Conservation (phyloP, 1,139 yeast species). For the Scheffersomyces stambukii region DNA sequence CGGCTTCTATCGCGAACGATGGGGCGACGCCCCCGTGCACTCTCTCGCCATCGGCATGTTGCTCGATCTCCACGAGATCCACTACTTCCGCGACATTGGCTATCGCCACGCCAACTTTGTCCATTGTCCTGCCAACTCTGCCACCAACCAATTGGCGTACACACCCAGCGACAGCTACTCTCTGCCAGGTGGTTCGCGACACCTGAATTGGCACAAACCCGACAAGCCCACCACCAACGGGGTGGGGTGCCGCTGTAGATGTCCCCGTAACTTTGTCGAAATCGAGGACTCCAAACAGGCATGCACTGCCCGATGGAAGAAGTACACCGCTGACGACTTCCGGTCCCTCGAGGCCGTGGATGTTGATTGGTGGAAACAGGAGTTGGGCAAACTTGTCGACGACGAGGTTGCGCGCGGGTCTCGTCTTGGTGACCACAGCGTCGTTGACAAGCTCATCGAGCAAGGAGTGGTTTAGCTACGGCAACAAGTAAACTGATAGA, state of each 20-base stretch:
- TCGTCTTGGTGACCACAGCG: constrained; percentile 19
- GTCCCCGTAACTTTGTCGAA: constrained; percentile 54
- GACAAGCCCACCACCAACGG: constrained; percentile 51
- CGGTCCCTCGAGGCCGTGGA: constrained; percentile 19
- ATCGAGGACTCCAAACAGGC: constrained; percentile 52
- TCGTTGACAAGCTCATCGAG: background rate
- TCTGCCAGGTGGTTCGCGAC: too few species aligned
- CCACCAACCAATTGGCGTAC: constrained; percentile 45
- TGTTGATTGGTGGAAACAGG: constrained; percentile 31
- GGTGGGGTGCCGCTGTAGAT: constrained; percentile 81
- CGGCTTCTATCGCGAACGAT: constrained; percentile 82
- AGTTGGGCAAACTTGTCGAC: constrained; percentile 25
- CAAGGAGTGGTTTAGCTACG: too few species aligned
- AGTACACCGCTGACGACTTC: constrained; percentile 33
- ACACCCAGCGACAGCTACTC: constrained; percentile 16
- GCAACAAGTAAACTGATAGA: too few species aligned
- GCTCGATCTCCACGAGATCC: constrained; percentile 62
- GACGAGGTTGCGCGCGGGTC: constrained; percentile 23
- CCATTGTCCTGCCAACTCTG: constrained; percentile 77
- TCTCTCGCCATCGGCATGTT: constrained; percentile 78
- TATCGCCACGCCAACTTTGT: constrained; percentile 73
- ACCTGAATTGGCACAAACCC: too few species aligned
- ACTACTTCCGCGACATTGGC: constrained; percentile 88
- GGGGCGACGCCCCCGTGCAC: constrained; percentile 97
- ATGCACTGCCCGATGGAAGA: constrained; percentile 58